Evolutionary conservation across 2,329 filamentous ascomycete species (phyloP), one percentile per base, ranked within the genome.

Genomic region (Exophiala xenobiotica): DNA sequence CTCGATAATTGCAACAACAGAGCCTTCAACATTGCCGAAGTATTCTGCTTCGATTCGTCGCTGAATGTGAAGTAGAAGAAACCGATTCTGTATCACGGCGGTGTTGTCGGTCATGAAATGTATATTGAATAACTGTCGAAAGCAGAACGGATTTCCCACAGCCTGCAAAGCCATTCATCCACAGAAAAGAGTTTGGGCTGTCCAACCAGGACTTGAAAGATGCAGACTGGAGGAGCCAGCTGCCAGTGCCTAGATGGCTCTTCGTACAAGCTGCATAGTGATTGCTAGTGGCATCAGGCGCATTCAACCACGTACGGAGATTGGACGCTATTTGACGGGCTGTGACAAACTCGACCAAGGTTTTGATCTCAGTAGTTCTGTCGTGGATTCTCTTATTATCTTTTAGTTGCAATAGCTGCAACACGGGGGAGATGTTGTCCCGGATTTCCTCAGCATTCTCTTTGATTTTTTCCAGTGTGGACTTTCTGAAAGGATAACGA

Each of bases 251-350:
- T 3, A 47, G 43, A 43, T 70, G 65, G 16, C 59, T 61, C 53
- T 69, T 70, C 8, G 60, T 64, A 46, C 43, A 62, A 3, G 63
- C 61, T 3, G 59, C 59, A 41, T 69, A 66, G 51, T 67, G 67
- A 42, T 70, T 65, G 42, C 65, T 46, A 3, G 64, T 60, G 4
- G 63, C 65, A 55, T 72, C 67, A 1, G 69, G 68, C 3, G 69
- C 66, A n/a, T 61, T 64, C 6, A 72, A 61, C 69, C 70, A 72
- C 1, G 14, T 6, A 11, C 57, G 58, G 19, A 70, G 31, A 16
- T 35, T 35, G 3, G 31, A 9, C 31, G n/a, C 11, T 1, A 14
- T 35, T 3, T 35, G n/a, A n/a, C n/a, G n/a, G n/a, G n/a, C n/a
- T n/a, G n/a, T n/a, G n/a, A n/a, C n/a, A n/a, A n/a, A n/a, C n/a